Conservation (phyloP, 768 basidiomycete species). For the Mycena sanguinolenta region DNA sequence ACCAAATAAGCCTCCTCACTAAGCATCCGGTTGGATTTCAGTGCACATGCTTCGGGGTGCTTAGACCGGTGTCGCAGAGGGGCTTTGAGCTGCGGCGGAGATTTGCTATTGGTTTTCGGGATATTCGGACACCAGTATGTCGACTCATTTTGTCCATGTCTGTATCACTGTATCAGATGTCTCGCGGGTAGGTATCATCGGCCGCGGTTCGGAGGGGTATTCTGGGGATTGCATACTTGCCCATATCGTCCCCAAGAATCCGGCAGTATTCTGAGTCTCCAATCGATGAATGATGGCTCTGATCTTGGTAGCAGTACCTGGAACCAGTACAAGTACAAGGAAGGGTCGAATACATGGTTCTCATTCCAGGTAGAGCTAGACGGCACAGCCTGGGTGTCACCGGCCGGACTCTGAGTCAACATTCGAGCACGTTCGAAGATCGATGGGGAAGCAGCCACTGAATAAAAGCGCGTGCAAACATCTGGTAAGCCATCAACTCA, state of each 20-base stretch:
- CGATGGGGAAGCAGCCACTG: constrained; percentile 15
- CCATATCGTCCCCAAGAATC: constrained; percentile 2
- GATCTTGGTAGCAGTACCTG: too few relatives aligned
- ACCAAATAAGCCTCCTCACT: not conserved
- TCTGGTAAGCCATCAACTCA: not conserved
- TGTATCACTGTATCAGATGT: not conserved
- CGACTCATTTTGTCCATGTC: not conserved
- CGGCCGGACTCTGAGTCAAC: not conserved
- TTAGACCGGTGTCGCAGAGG: too few relatives aligned
- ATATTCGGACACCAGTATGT: not conserved
- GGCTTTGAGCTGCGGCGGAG: not conserved
- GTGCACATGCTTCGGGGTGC: too few relatives aligned
- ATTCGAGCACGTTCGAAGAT: constrained; percentile 21
- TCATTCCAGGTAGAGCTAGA: not conserved
- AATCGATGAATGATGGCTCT: too few relatives aligned
- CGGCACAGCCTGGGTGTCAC: too few relatives aligned
- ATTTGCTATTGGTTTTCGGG: not conserved
- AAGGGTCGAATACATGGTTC: not conserved
- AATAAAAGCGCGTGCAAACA: constrained; percentile 19
- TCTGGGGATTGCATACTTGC: not conserved
- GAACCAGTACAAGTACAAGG: not conserved
- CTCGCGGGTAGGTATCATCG: not conserved
- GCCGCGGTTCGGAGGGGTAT: not conserved
- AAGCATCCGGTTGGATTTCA: too few relatives aligned
- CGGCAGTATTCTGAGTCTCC: too few relatives aligned